Evolutionary conservation across 805 yeast genomes (phyloP).

Genomic region (Lachancea lanzarotensis): DNA sequence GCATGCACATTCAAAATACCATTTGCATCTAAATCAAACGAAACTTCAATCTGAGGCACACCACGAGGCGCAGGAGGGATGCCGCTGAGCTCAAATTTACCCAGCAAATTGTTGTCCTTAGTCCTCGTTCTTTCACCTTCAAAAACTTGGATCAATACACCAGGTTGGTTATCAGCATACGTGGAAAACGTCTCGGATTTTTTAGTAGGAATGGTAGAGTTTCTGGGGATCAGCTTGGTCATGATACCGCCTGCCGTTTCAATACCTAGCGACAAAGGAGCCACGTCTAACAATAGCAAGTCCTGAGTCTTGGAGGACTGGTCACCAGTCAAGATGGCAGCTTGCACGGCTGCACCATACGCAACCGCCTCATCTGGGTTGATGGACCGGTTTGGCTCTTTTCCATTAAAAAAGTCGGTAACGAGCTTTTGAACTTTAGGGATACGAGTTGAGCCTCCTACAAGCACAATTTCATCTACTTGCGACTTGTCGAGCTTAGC

Average conservation of each 20-base stretch:
- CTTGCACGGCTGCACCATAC: constrained; percentile 98
- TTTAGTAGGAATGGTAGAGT: constrained; percentile 95
- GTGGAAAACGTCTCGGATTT: constrained; percentile 96
- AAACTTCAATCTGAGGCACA: constrained; percentile 96
- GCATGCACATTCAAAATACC: constrained; percentile 97
- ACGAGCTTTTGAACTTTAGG: constrained; percentile 95
- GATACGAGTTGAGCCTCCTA: constrained; percentile 98
- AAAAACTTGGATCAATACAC: constrained; percentile 93
- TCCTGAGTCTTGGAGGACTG: constrained; percentile 95
- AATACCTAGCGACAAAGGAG: constrained; percentile 95
- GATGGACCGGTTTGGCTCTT: constrained; percentile 93
- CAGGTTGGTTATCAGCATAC: constrained; percentile 97
- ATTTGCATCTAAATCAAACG: constrained; percentile 94
- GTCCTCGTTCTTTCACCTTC: constrained; percentile 99
- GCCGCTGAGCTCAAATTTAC: constrained; percentile 94
- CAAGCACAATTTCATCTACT: constrained; percentile 87
- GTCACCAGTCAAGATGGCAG: constrained; percentile 94
- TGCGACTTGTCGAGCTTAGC: constrained; percentile 84
- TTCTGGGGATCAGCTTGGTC: constrained; percentile 96
- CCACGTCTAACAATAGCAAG: constrained; percentile 88
- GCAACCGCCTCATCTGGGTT: constrained; percentile 99
- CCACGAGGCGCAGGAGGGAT: constrained; percentile 99
- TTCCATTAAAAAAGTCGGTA: constrained; percentile 94
- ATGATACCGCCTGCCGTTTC: constrained; percentile 99
- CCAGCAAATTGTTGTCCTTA: constrained; percentile 91